phyloP scores from a whole-genome alignment of 768 basidiomycete genomes.

The Tremella fuciformis region DNA sequence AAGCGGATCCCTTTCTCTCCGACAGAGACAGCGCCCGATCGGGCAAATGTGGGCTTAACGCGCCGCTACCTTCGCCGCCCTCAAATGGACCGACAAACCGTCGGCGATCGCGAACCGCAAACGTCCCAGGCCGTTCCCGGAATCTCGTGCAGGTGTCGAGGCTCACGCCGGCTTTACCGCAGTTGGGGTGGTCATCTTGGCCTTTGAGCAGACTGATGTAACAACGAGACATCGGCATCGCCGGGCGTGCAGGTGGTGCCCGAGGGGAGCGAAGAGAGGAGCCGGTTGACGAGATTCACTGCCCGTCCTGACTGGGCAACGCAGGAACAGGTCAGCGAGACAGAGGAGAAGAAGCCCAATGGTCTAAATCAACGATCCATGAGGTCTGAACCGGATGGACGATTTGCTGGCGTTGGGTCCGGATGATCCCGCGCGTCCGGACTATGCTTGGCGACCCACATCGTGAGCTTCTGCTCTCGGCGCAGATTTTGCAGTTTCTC shows the following conservation, averaged over 20 bases:
- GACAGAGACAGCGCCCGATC: no score
- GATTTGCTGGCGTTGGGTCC: constrained; percentile 39
- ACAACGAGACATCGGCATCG: no score
- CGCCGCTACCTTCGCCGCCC: no score
- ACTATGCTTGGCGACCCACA: constrained; percentile 78
- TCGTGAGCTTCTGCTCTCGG: constrained; percentile 75
- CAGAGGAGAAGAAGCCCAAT: constrained; percentile 6
- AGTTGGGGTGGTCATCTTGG: no score
- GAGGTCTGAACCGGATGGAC: constrained; percentile 43
- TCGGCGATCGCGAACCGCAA: no score
- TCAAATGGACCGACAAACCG: no score
- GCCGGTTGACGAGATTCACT: constrained; percentile 26
- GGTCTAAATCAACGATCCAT: constrained; percentile 22
- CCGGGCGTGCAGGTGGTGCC: constrained; percentile 43
- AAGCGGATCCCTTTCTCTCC: no score
- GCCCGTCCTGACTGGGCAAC: background rate
- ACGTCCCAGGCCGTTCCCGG: no score
- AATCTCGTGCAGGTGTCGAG: no score
- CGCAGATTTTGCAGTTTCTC: constrained; percentile 87
- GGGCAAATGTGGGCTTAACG: no score
- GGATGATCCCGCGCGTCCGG: constrained; percentile 53
- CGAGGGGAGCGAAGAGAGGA: constrained; percentile 41
- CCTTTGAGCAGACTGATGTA: no score
- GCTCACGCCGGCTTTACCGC: no score
- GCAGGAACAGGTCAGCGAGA: constrained; percentile 4